A percentile compares a stretch with the other conserved stretches of the same genome.
Evolutionary conservation across 2,329 filamentous ascomycete genomes (phyloP).

Genomic region (Fusarium sublunatum): DNA sequence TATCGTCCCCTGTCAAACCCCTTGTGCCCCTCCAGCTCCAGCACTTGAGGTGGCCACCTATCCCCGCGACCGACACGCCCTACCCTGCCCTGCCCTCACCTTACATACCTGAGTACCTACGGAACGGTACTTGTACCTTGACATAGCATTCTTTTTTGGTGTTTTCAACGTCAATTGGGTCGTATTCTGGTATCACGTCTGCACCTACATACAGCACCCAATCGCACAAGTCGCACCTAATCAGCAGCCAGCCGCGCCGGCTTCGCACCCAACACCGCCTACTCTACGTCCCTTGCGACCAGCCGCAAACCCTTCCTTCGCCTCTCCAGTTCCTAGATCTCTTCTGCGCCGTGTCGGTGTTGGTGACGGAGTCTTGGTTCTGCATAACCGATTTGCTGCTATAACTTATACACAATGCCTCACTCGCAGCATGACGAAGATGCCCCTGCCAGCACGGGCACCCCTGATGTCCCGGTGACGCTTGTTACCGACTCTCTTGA

Average conservation of each 20-base stretch:
- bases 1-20: neutral
- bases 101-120: constrained; percentile 12
- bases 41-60: neutral
- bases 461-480: constrained; percentile 48
- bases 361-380: constrained; percentile 31
- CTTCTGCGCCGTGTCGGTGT: constrained; percentile 18
- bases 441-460: constrained; percentile 41
- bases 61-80: constrained; percentile 7
- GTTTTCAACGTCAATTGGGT: constrained; percentile 25
- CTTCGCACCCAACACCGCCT: constrained; percentile 30
- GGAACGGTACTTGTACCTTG: constrained; percentile 25
- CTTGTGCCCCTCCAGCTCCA: constrained; percentile 15
- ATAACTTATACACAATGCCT: constrained; percentile 45
- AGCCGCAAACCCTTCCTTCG: constrained; percentile 19
- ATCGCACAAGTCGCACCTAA: constrained; percentile 11
- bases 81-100: constrained; percentile 26
- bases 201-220: constrained; percentile 16
- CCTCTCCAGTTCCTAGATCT: constrained; percentile 20
- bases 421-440: constrained; percentile 45
- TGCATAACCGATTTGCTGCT: constrained; percentile 18
- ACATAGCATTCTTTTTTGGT: neutral
- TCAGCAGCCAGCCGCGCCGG: neutral
- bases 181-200: constrained; percentile 8
- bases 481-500: constrained; percentile 77
- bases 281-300: constrained; percentile 31